A percentile compares a stretch with the other conserved stretches of the same genome.
phyloP scores from a whole-genome alignment of 2,329 filamentous ascomycete species.

The Trichophyton benhamiae region DNA sequence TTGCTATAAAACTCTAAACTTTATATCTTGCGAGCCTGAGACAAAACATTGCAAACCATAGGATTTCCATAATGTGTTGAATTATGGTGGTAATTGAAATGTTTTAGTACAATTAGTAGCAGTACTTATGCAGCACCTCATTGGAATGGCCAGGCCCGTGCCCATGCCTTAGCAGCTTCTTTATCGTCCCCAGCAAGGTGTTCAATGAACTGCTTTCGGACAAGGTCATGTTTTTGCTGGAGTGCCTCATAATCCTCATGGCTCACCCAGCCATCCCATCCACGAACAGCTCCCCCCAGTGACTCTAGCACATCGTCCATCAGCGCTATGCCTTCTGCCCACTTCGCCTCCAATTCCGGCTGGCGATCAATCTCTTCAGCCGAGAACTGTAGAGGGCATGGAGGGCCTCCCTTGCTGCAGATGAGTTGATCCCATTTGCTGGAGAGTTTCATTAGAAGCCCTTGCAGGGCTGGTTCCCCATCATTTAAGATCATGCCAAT shows the following conservation, averaged over 20 bases:
- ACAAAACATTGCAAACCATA: too few relatives aligned
- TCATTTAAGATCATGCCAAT: neutral
- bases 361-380: neutral
- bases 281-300: neutral
- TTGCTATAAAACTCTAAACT: too few relatives aligned
- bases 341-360: slow-evolving; percentile 5
- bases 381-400: slow-evolving; percentile 1
- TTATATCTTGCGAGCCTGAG: too few relatives aligned
- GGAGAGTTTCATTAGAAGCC: neutral
- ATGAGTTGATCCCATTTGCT: neutral
- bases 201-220: slow-evolving; percentile 7
- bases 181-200: slow-evolving; percentile 4
- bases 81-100: too few relatives aligned
- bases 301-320: slow-evolving; percentile 6
- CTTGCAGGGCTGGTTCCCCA: neutral
- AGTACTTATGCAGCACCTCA: neutral
- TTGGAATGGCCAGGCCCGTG: neutral
- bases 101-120: too few relatives aligned
- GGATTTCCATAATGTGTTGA: too few relatives aligned
- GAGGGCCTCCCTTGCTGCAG: neutral
- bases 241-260: slow-evolving; percentile 7
- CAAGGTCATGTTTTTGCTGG: slow-evolving; percentile 6
- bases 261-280: slow-evolving; percentile 4
- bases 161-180: slow-evolving; percentile 5
- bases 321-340: slow-evolving; percentile 7